A percentile compares a stretch with the other conserved stretches of the same genome.
Conservation (phyloP, 768 basidiomycete genomes). For the Boletus vinaceobasis region DNA sequence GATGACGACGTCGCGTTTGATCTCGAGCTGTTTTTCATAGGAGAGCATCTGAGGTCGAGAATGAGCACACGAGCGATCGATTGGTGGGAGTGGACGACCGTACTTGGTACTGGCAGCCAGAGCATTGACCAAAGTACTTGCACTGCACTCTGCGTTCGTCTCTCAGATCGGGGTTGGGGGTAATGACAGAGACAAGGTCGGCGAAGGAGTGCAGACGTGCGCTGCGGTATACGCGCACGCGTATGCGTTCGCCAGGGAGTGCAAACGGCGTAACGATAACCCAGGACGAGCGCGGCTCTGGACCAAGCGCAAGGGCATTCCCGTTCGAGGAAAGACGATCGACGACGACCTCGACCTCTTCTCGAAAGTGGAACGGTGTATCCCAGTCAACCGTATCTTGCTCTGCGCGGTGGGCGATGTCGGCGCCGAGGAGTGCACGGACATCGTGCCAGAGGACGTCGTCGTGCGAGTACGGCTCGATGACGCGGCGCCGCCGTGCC, state of each 20-base stretch:
- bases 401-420: slow-evolving; percentile 48
- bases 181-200: slow-evolving; percentile 64
- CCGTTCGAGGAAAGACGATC: slow-evolving; percentile 62
- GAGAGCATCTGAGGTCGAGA: slow-evolving; percentile 65
- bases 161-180: slow-evolving; percentile 60
- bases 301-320: slow-evolving; percentile 57
- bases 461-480: slow-evolving; percentile 63
- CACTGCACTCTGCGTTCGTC: slow-evolving; percentile 68
- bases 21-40: slow-evolving; percentile 78
- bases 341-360: slow-evolving; percentile 67
- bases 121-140: slow-evolving; percentile 85
- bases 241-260: slow-evolving; percentile 78
- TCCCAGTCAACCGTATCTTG: slow-evolving; percentile 51
- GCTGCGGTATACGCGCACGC: slow-evolving; percentile 68
- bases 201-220: slow-evolving; percentile 71
- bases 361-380: slow-evolving; percentile 54
- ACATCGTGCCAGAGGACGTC: slow-evolving; percentile 79
- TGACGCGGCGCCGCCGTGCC: slow-evolving; percentile 2
- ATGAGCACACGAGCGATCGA: not conserved
- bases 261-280: slow-evolving; percentile 80
- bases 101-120: slow-evolving; percentile 94
- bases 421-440: slow-evolving; percentile 58
- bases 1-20: slow-evolving; percentile 83
- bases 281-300: slow-evolving; percentile 58
- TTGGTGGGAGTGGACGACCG: slow-evolving; percentile 1